phyloP scores from a whole-genome alignment of 345 rosid genomes.

The Lepidium africanum region DNA sequence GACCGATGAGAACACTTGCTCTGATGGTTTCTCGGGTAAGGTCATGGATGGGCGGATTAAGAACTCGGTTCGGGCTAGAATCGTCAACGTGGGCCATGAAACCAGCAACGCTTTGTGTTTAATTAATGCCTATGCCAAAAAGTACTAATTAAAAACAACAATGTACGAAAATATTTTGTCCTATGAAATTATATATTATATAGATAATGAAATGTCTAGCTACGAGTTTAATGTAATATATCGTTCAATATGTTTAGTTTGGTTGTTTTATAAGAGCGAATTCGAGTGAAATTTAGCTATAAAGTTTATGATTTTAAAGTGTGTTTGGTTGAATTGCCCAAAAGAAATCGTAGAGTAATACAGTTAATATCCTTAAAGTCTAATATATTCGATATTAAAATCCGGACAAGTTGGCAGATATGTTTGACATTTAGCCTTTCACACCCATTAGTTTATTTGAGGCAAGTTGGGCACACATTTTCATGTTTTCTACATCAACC shows the following conservation, averaged over 20 bases:
- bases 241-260: neutral
- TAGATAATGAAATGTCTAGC: conserved; percentile 2
- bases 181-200: neutral
- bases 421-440: neutral
- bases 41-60: conserved; percentile 56
- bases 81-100: conserved; percentile 58
- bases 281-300: neutral
- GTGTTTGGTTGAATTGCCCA: neutral
- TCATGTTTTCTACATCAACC: neutral
- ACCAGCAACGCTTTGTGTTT: conserved; percentile 83
- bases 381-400: neutral
- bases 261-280: neutral
- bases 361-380: neutral
- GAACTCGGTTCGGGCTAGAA: conserved; percentile 42
- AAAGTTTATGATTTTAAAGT: neutral
- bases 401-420: neutral
- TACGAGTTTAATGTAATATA: conserved; percentile 11
- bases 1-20: conserved; percentile 86
- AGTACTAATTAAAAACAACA: conserved; percentile 7
- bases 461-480: conserved; percentile 13
- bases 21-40: conserved; percentile 74
- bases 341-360: neutral
- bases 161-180: neutral
- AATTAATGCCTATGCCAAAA: conserved; percentile 50
- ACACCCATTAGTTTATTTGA: neutral